A percentile compares a stretch with the other conserved stretches of the same genome.
These are phyloP conservation scores for Aspergillus fumigatiaffinis DNA, from an alignment of 2,329 filamentous ascomycete species.

Conservation along the genomic window DNA sequence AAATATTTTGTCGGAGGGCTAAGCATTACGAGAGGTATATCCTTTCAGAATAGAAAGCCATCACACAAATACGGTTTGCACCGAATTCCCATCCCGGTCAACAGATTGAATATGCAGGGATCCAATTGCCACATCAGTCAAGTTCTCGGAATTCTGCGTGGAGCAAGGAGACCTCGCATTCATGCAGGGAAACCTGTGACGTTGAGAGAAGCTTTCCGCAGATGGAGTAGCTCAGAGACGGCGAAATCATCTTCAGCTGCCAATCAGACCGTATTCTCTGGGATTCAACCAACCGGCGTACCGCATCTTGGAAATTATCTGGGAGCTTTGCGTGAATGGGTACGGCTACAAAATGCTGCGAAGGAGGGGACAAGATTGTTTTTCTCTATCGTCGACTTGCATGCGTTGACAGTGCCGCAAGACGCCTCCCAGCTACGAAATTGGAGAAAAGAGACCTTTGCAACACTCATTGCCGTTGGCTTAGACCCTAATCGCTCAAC, in stretches of 20 bases:
- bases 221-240: conserved; percentile 10
- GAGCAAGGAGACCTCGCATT: background rate
- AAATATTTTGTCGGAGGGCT: background rate
- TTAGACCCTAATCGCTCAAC: conserved; percentile 71
- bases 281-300: conserved; percentile 92
- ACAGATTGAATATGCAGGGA: background rate
- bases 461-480: conserved; percentile 77
- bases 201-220: background rate
- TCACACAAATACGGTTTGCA: no score
- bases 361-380: conserved; percentile 59
- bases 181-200: background rate
- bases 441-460: conserved; percentile 71
- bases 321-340: conserved; percentile 85
- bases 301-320: conserved; percentile 96
- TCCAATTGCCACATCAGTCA: background rate
- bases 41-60: no score
- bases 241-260: conserved; percentile 2
- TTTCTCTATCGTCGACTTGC: conserved; percentile 88
- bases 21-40: no score
- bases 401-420: conserved; percentile 82
- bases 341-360: conserved; percentile 66
- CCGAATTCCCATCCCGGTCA: no score
- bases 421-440: conserved; percentile 56
- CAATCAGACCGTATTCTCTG: conserved; percentile 70
- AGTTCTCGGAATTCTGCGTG: background rate